phyloP scores from a whole-genome alignment of 75 land plant species.

The Pinus albicaulis region DNA sequence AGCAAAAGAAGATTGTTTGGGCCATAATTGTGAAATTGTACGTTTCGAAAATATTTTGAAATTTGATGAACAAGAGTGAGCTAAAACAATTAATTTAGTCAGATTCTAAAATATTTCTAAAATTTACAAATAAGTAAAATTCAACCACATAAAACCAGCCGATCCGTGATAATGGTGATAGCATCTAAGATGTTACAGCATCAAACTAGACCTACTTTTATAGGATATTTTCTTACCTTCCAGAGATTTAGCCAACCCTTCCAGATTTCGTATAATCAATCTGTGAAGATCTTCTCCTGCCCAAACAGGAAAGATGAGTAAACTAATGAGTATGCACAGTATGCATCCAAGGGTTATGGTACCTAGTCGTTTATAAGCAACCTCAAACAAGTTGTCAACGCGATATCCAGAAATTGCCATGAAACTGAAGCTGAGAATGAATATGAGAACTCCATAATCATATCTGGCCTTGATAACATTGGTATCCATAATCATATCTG shows the following conservation, averaged over 20 bases:
- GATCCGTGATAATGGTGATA: no score
- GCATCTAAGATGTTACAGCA: no score
- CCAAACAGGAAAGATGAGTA: slow-evolving; percentile 53
- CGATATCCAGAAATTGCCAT: slow-evolving; percentile 45
- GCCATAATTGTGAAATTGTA: no score
- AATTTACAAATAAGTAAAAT: no score
- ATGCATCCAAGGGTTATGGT: slow-evolving; percentile 41
- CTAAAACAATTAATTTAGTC: no score
- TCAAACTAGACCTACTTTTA: neutral
- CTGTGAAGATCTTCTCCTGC: slow-evolving; percentile 62
- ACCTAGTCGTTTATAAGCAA: slow-evolving; percentile 30
- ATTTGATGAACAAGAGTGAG: no score
- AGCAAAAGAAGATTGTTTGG: no score
- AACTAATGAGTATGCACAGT: slow-evolving; percentile 18
- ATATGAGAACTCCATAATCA: slow-evolving; percentile 61
- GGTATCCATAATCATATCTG: no score
- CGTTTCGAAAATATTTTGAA: no score
- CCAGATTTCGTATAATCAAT: slow-evolving; percentile 21
- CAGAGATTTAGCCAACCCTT: slow-evolving; percentile 30
- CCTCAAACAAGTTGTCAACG: slow-evolving; percentile 17
- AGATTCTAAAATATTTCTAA: no score
- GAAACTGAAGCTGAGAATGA: slow-evolving; percentile 68
- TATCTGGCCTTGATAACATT: slow-evolving; percentile 46
- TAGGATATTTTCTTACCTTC: slow-evolving; percentile 33
- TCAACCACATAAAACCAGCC: no score